Evolutionary conservation across 768 basidiomycete species (phyloP).

Genomic region (Amanita molliuscula): DNA sequence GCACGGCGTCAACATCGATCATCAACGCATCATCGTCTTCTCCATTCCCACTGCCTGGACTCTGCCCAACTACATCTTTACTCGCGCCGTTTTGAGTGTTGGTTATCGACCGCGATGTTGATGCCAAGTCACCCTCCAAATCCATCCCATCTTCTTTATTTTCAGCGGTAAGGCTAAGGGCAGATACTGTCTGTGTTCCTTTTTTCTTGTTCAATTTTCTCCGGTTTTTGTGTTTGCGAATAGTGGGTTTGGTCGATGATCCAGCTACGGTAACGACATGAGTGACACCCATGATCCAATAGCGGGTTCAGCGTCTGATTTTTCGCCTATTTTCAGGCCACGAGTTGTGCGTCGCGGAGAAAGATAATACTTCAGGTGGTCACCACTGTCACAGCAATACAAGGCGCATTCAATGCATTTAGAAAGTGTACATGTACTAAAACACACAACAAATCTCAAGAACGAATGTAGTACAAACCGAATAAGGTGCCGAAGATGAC

Average conservation of each 20-base stretch:
- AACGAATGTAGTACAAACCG: not conserved
- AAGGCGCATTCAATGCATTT: not conserved
- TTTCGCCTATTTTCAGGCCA: not conserved
- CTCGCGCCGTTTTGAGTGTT: not conserved
- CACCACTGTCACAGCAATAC: not conserved
- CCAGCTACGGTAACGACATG: not conserved
- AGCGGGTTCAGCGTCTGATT: not conserved
- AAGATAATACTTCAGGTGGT: not conserved
- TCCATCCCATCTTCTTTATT: conserved; percentile 1
- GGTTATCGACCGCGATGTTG: not conserved
- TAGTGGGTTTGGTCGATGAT: not conserved
- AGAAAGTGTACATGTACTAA: not conserved
- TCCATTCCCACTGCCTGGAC: not conserved
- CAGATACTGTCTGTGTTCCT: not conserved
- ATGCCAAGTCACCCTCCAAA: not conserved
- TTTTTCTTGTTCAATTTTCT: conserved; percentile 7
- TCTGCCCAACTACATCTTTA: not conserved
- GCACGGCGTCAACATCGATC: conserved; percentile 49
- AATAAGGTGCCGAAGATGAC: not conserved
- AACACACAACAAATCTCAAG: not conserved
- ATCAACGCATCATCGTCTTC: conserved; percentile 13
- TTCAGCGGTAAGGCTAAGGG: not conserved
- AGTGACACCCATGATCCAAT: conserved; percentile 4
- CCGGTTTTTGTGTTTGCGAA: conserved; percentile 4
- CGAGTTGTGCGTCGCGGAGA: not conserved